Evolutionary conservation across 2,329 filamentous ascomycete species (phyloP), one percentile per base, ranked within the genome.

Genomic region (Fusarium sp.): DNA sequence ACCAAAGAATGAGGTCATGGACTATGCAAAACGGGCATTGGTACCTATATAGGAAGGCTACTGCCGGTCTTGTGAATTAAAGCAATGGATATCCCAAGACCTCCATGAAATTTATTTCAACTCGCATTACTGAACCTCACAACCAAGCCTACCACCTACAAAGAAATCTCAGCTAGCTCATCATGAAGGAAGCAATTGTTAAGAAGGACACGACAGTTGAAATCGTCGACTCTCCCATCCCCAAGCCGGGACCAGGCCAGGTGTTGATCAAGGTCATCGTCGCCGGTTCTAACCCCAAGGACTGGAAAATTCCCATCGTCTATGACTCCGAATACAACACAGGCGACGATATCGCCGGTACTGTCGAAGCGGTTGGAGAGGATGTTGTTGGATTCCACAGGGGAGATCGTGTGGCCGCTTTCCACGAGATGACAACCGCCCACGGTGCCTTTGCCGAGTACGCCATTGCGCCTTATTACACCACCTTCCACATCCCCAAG

Each of bases 381-480:
- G 56, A 65, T 1, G 69, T 72, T 2, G 24, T 35, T 1, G 68
- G 53, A 4, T 70, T 72, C 32, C 42, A 52, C 2, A 42, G 53
- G 7, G 81, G 80, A 13, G 80, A 83, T 54, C 76, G 81, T 28
- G 81, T 83, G 24, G 79, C 78, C 1, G 79, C 78, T 1, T 82
- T 81, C 47, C 81, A 83, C 52, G 75, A 85, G 60, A 87, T 88
- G 79, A 65, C 73, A 39, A 74, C 75, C 1, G 76, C 80, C 0
- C 70, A 79, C 32, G 87, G 87, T 3, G 80, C 78, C 7, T 90
- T 82, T 58, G 87, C 86, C 4, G 86, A 89, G 68, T 89, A 88
- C 63, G 83, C 85, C 3, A 73, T 88, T 10, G 81, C 82, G 0
- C 82, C 78, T 73, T 78, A 80, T 31, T 78, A 83, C 65, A 85